These are phyloP conservation scores for Eucalyptus polybractea DNA, from an alignment of 345 rosid genomes.

Conservation along the genomic window DNA sequence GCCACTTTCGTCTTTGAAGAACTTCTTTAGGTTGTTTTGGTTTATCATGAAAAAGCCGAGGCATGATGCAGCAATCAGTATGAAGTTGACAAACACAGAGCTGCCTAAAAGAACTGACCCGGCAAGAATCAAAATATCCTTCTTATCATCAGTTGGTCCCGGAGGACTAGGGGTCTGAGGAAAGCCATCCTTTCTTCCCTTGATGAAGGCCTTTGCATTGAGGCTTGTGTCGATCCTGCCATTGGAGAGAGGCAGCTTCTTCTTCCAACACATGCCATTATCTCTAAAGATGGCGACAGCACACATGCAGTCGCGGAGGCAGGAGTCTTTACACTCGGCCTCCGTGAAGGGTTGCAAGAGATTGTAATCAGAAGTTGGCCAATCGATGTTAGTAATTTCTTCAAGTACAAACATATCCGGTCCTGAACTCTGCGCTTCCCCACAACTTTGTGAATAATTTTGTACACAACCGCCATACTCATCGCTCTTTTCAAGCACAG, in stretches of 20 bases:
- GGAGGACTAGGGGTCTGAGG: not conserved
- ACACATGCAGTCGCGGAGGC: conserved; percentile 22
- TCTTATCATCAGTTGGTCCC: not conserved
- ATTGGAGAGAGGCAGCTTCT: conserved; percentile 22
- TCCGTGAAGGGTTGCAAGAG: not conserved
- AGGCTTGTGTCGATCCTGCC: not conserved
- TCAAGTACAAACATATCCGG: not conserved
- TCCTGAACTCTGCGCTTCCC: not conserved
- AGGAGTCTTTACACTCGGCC: conserved; percentile 5
- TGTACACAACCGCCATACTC: conserved; percentile 6
- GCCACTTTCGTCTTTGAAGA: not conserved
- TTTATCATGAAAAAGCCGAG: not conserved
- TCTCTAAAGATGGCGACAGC: conserved; percentile 7
- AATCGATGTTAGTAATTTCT: not conserved
- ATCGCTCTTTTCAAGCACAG: not conserved
- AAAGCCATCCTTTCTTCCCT: not conserved
- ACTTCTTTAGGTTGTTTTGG: not conserved
- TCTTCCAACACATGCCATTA: conserved; percentile 13
- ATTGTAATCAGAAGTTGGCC: conserved; percentile 17
- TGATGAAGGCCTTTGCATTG: conserved; percentile 6
- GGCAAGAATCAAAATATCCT: not conserved
- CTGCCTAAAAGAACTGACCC: conserved; percentile 13
- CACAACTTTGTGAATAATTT: conserved; percentile 1
- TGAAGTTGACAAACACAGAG: conserved; percentile 4
- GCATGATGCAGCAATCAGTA: not conserved